phyloP scores from a whole-genome alignment of 441 rosid species.

The Pelargonium fulgidum region DNA sequence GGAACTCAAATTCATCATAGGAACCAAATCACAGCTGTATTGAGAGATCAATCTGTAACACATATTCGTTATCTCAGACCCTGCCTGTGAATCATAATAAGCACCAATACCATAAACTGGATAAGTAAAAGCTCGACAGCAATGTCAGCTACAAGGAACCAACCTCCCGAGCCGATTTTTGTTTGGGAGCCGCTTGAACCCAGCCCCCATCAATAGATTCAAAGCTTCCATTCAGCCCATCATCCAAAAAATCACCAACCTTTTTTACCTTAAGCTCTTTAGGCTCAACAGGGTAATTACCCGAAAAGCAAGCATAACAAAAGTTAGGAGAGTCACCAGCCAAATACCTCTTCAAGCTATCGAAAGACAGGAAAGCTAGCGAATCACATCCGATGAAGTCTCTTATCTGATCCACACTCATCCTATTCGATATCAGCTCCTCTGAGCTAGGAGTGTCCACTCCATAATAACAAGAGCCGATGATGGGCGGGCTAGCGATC shows the following conservation, averaged over 20 bases:
- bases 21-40: too few relatives aligned
- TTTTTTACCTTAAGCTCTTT: background rate
- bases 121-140: background rate
- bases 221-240: background rate
- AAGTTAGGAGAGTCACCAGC: background rate
- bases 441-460: background rate
- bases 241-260: slow-evolving; percentile 1
- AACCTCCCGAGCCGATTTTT: background rate
- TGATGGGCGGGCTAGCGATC: background rate
- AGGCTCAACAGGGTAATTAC: background rate
- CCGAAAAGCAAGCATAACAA: background rate
- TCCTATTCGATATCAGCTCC: background rate
- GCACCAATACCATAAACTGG: too few relatives aligned
- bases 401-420: background rate
- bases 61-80: too few relatives aligned
- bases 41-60: too few relatives aligned
- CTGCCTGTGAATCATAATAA: too few relatives aligned
- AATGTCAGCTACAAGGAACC: background rate
- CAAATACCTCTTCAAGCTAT: background rate
- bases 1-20: too few relatives aligned
- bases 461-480: slow-evolving; percentile 1
- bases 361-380: background rate
- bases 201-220: background rate
- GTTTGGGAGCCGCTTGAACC: background rate
- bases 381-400: background rate